These are phyloP conservation scores for Aspergillus chevalieri DNA, from an alignment of 2,329 filamentous ascomycete genomes.

Conservation along the genomic window DNA sequence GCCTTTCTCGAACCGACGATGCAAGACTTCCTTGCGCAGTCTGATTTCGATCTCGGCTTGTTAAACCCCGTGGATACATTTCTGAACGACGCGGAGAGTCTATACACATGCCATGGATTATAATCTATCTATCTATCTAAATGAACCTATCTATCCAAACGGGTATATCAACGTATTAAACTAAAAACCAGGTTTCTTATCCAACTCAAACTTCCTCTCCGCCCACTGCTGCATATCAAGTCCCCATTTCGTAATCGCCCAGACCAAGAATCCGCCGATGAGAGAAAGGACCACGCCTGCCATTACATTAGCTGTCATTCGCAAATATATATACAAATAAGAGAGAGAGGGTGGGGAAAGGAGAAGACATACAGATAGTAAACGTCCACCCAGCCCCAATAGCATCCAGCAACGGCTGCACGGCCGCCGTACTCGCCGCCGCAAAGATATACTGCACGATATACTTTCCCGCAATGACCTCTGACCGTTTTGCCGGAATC, in stretches of 20 bases:
- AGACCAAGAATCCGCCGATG: conserved; percentile 21
- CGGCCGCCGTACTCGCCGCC: conserved; percentile 62
- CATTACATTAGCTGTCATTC: too few species aligned
- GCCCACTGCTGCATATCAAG: conserved; percentile 30
- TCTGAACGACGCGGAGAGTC: conserved; percentile 26
- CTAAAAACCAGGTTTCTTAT: conserved; percentile 7
- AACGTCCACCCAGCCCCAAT: conserved; percentile 79
- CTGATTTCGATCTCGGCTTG: conserved; percentile 30
- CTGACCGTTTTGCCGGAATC: conserved; percentile 49
- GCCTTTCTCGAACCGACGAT: conserved; percentile 34
- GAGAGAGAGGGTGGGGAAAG: conserved; percentile 26
- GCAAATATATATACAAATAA: conserved; percentile 18
- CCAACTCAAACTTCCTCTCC: conserved; percentile 18
- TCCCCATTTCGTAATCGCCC: conserved; percentile 25
- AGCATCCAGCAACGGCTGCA: conserved; percentile 62
- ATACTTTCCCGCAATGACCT: conserved; percentile 76
- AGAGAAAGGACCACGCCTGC: conserved; percentile 23
- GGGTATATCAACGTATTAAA: background rate
- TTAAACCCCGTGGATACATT: conserved; percentile 31
- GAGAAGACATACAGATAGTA: conserved; percentile 53
- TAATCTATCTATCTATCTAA: conserved; percentile 9
- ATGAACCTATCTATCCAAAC: background rate
- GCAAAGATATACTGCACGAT: conserved; percentile 70
- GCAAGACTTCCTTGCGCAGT: conserved; percentile 35
- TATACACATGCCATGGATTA: conserved; percentile 25